Conservation (phyloP, 805 yeast species). For the Wickerhamomyces queroliae region DNA sequence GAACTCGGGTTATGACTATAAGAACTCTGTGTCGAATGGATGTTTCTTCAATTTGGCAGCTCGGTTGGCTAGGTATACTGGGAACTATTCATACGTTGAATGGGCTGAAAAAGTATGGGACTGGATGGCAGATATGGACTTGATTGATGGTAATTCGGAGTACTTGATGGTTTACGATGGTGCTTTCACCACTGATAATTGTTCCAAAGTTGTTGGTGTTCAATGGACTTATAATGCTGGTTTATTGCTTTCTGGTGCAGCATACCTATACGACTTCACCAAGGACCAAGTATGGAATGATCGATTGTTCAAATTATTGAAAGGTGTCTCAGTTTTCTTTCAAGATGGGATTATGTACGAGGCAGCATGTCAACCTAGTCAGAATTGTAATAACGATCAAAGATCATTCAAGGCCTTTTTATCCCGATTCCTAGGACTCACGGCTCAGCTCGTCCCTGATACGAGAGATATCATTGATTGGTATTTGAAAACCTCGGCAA, state of each 20-base stretch:
- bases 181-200: conserved; percentile 50
- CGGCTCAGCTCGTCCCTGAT: conserved; percentile 67
- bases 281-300: conserved; percentile 58
- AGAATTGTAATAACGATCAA: conserved; percentile 77
- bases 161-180: conserved; percentile 56
- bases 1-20: conserved; percentile 92
- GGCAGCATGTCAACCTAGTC: conserved; percentile 69
- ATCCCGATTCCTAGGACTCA: conserved; percentile 65
- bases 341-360: conserved; percentile 59
- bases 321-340: conserved; percentile 55
- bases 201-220: conserved; percentile 49
- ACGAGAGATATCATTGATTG: conserved; percentile 26
- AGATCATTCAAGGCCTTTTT: conserved; percentile 88
- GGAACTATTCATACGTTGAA: conserved; percentile 64
- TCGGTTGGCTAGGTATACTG: conserved; percentile 77
- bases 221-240: conserved; percentile 92
- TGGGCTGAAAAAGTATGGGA: conserved; percentile 75
- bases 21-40: conserved; percentile 88
- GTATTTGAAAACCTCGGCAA: conserved; percentile 42
- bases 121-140: conserved; percentile 59
- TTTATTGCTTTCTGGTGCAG: conserved; percentile 69
- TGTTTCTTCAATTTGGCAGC: conserved; percentile 85
- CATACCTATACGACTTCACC: conserved; percentile 74
- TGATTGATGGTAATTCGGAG: conserved; percentile 25
- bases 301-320: conserved; percentile 50